Evolutionary conservation across 2,329 filamentous ascomycete genomes (phyloP), one percentile per base, ranked within the genome.

Genomic region (Paraconiothyrium brasiliense): DNA sequence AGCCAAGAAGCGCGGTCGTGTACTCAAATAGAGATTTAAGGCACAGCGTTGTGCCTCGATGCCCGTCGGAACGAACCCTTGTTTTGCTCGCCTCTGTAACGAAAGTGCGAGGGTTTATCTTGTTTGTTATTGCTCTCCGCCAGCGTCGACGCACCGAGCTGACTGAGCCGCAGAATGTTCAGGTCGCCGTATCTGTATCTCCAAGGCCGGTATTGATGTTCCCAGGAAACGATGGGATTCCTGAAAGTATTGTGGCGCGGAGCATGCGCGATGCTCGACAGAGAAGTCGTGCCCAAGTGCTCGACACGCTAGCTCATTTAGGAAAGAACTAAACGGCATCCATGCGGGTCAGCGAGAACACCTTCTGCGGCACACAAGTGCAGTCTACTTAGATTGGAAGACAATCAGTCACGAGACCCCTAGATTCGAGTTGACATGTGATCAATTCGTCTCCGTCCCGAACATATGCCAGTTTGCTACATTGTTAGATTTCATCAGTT

Each of bases 211-310:
- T 11, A 32, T 16, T 6, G 16, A 49, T 2, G 3, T 16, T 35
- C 8, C 16, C 8, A 9, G 10, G 16, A 8, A 34, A 32, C 20
- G 44, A 30, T 2, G 2, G 10, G 13, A 20, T 39, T 24, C n/a
- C 9, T 7, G 32, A 2, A 16, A 24, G 32, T 24, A 20, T 52
- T 52, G 49, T 52, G 34, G 32, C 20, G 32, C 34, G 10, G 34
- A 35, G 49, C 34, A 51, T 20, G n/a, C 32, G 34, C 49, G 49
- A 24, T 39, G 16, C n/a, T 39, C 20, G 10, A 39, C 32, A n/a
- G 14, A 30, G n/a, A 52, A 52, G 49, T 52, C 49, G 49, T 34
- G 34, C 49, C 10, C 20, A 37, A 20, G 34, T 20, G 20, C 49
- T 39, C 34, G 22, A 4, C 34, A 20, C 49, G 34, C 49, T 52